These are phyloP conservation scores for Parathielavia hyrcaniae DNA, from an alignment of 495 filamentous ascomycete genomes.

Conservation along the genomic window DNA sequence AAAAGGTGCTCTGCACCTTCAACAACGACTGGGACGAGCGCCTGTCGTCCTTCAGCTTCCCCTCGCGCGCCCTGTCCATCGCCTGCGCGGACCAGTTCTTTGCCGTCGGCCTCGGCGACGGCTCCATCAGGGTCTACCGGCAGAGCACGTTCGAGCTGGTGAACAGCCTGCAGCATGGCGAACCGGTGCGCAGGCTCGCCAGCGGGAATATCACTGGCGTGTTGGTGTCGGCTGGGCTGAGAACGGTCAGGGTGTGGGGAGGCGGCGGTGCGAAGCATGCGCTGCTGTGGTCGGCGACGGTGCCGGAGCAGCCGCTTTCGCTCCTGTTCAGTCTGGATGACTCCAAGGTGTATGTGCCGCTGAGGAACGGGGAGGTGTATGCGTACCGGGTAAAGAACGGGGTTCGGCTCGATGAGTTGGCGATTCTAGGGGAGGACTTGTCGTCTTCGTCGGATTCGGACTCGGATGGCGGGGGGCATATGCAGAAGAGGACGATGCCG, in stretches of 20 bases:
- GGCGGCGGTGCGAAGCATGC: neutral
- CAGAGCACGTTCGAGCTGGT: slow-evolving; percentile 20
- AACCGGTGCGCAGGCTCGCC: slow-evolving; percentile 17
- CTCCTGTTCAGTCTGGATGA: slow-evolving; percentile 21
- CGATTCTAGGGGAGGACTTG: slow-evolving; percentile 11
- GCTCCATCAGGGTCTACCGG: slow-evolving; percentile 19
- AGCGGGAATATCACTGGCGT: slow-evolving; percentile 12
- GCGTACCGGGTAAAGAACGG: slow-evolving; percentile 17
- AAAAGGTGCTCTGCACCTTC: slow-evolving; percentile 18
- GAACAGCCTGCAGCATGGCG: slow-evolving; percentile 18
- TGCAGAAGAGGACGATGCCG: slow-evolving; percentile 16
- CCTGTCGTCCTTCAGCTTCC: slow-evolving; percentile 14
- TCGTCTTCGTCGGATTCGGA: slow-evolving; percentile 21
- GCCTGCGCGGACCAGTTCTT: slow-evolving; percentile 19
- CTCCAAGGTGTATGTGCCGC: slow-evolving; percentile 16
- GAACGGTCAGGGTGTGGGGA: slow-evolving; percentile 19
- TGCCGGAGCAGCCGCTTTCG: slow-evolving; percentile 20
- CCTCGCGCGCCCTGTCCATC: slow-evolving; percentile 16
- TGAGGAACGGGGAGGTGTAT: slow-evolving; percentile 16
- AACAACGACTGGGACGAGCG: slow-evolving; percentile 26
- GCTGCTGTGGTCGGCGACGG: slow-evolving; percentile 15
- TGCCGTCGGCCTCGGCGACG: slow-evolving; percentile 18
- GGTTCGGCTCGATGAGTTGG: slow-evolving; percentile 11
- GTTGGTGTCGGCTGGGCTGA: slow-evolving; percentile 16
- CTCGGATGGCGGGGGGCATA: slow-evolving; percentile 11